Evolutionary conservation across 805 yeast genomes (phyloP).

Genomic region (Candida morakotiae): DNA sequence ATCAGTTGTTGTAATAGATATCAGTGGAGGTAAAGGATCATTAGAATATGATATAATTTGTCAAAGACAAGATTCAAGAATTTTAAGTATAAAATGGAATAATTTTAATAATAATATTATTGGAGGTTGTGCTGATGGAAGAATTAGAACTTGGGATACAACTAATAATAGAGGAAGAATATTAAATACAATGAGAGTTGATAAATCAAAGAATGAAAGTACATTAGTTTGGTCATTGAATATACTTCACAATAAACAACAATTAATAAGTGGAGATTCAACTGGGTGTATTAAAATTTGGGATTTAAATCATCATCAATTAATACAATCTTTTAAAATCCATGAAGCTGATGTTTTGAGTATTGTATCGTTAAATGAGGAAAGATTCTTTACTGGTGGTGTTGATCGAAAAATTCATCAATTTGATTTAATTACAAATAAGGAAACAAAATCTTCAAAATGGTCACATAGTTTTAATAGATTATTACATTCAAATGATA

Average conservation of each 20-base stretch:
- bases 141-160: constrained; percentile 71
- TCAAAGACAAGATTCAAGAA: constrained; percentile 80
- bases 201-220: constrained; percentile 77
- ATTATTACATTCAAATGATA: constrained; percentile 81
- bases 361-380: constrained; percentile 52
- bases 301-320: constrained; percentile 75
- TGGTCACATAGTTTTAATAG: constrained; percentile 81
- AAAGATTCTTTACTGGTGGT: constrained; percentile 79
- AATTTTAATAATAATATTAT: constrained; percentile 53
- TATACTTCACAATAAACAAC: constrained; percentile 58
- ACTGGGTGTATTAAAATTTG: constrained; percentile 92
- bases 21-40: constrained; percentile 82
- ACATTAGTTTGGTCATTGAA: constrained; percentile 88
- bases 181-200: constrained; percentile 86
- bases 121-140: constrained; percentile 96
- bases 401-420: constrained; percentile 88
- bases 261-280: constrained; percentile 93
- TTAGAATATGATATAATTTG: constrained; percentile 72
- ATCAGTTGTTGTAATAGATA: constrained; percentile 73
- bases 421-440: constrained; percentile 45
- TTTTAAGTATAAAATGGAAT: constrained; percentile 76
- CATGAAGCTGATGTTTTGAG: constrained; percentile 92
- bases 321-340: constrained; percentile 73
- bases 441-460: constrained; percentile 27
- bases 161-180: constrained; percentile 53